These are phyloP conservation scores for Helianthus tuberosus DNA, from an alignment of 129 eudicot species.

Conservation along the genomic window DNA sequence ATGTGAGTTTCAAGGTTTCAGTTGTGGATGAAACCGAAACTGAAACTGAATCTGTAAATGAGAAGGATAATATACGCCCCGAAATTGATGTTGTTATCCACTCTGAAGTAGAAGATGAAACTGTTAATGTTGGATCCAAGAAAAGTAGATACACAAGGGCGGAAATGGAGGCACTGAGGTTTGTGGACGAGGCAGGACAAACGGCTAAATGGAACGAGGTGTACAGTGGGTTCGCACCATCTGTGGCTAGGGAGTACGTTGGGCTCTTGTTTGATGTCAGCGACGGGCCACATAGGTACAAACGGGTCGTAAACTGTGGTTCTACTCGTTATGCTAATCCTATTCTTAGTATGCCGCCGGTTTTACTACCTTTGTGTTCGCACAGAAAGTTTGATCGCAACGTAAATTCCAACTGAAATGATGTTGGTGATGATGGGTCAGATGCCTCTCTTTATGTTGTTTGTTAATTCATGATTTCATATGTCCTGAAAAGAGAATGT, in stretches of 20 bases:
- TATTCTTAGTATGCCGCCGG: slow-evolving; percentile 36
- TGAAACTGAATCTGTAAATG: slow-evolving; percentile 20
- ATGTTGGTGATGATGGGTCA: background rate
- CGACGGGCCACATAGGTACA: slow-evolving; percentile 31
- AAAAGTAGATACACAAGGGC: slow-evolving; percentile 28
- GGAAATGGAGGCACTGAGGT: slow-evolving; percentile 45
- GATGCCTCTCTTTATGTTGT: slow-evolving; percentile 4
- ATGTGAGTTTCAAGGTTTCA: background rate
- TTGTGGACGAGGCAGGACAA: slow-evolving; percentile 30
- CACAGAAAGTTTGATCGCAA: slow-evolving; percentile 27
- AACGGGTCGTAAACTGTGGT: slow-evolving; percentile 27
- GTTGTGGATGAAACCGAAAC: slow-evolving; percentile 24
- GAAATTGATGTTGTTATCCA: background rate
- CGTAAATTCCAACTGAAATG: slow-evolving; percentile 21
- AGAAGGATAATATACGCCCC: slow-evolving; percentile 23
- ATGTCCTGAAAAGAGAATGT: slow-evolving; percentile 12
- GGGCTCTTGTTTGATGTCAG: slow-evolving; percentile 27
- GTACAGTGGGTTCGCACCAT: slow-evolving; percentile 25
- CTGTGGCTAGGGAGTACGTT: slow-evolving; percentile 38
- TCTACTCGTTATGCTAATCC: slow-evolving; percentile 25
- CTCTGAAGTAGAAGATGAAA: slow-evolving; percentile 21
- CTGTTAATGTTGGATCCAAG: slow-evolving; percentile 18
- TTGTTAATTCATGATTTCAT: slow-evolving; percentile 8
- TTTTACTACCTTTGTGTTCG: slow-evolving; percentile 36
- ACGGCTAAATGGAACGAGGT: slow-evolving; percentile 30